phyloP scores from a whole-genome alignment of 176 grass and related monocot genomes.

The Carex myosuroides region DNA sequence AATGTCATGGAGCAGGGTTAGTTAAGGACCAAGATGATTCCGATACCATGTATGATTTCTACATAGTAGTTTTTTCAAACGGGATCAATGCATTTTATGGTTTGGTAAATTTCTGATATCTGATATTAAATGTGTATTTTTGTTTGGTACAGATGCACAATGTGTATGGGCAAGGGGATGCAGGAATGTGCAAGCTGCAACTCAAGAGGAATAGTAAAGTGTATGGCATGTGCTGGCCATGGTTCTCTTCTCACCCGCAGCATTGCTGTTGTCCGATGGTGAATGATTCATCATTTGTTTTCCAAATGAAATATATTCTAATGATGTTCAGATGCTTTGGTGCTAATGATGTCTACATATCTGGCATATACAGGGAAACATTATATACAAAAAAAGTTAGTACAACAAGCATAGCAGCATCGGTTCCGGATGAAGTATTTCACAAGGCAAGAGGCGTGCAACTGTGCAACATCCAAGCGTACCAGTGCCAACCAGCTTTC shows the following conservation, averaged over 20 bases:
- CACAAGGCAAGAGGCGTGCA: slow-evolving; percentile 63
- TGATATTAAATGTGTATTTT: slow-evolving; percentile 9
- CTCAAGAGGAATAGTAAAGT: slow-evolving; percentile 60
- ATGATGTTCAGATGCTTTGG: background rate
- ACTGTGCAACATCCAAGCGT: slow-evolving; percentile 75
- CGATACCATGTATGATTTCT: slow-evolving; percentile 48
- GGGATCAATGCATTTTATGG: background rate
- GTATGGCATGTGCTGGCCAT: slow-evolving; percentile 58
- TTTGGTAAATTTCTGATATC: background rate
- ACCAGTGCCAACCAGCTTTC: slow-evolving; percentile 81
- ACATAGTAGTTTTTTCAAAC: background rate
- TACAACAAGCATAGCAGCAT: slow-evolving; percentile 47
- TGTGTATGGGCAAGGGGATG: slow-evolving; percentile 66
- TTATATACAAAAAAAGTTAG: slow-evolving; percentile 60
- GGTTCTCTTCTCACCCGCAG: slow-evolving; percentile 57
- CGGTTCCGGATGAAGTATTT: slow-evolving; percentile 84
- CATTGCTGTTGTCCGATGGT: slow-evolving; percentile 76
- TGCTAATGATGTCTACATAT: slow-evolving; percentile 11
- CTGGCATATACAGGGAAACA: slow-evolving; percentile 53
- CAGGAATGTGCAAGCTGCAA: slow-evolving; percentile 61
- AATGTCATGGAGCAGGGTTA: slow-evolving; percentile 65
- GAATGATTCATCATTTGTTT: slow-evolving; percentile 19
- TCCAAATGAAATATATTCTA: slow-evolving; percentile 3
- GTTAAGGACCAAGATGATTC: slow-evolving; percentile 77
- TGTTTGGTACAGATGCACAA: slow-evolving; percentile 53